A percentile compares a stretch with the other conserved stretches of the same genome.
Conservation (phyloP, 768 basidiomycete species). For the Tephrocybe sp. region DNA sequence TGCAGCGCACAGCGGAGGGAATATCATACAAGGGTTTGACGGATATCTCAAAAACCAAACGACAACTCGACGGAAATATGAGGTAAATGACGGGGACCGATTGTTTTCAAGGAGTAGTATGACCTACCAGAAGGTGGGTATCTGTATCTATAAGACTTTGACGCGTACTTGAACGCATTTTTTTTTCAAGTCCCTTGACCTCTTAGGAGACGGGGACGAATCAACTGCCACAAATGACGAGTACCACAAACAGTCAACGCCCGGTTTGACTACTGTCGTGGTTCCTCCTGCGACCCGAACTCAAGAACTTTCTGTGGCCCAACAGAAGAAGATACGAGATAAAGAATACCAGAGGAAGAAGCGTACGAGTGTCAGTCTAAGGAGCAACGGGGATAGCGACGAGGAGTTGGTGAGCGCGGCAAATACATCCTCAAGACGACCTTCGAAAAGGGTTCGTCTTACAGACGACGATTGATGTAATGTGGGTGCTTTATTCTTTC, state of each 20-base stretch:
- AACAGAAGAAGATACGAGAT: slow-evolving; percentile 76
- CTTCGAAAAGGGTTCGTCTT: slow-evolving; percentile 66
- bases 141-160: not conserved
- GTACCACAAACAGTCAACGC: slow-evolving; percentile 61
- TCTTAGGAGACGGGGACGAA: slow-evolving; percentile 70
- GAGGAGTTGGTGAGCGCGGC: slow-evolving; percentile 56
- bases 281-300: slow-evolving; percentile 69
- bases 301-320: slow-evolving; percentile 67
- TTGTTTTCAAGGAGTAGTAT: slow-evolving; percentile 81
- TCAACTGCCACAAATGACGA: slow-evolving; percentile 55
- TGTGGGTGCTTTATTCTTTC: slow-evolving; percentile 2
- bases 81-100: slow-evolving; percentile 74
- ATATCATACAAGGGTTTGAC: slow-evolving; percentile 87
- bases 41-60: slow-evolving; percentile 80
- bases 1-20: slow-evolving; percentile 72
- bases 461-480: slow-evolving; percentile 58
- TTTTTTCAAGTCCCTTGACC: slow-evolving; percentile 63
- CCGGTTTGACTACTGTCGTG: slow-evolving; percentile 73
- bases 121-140: slow-evolving; percentile 67
- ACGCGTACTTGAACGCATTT: slow-evolving; percentile 1
- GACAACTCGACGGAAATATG: slow-evolving; percentile 64
- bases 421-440: slow-evolving; percentile 50
- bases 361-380: slow-evolving; percentile 58
- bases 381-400: slow-evolving; percentile 72
- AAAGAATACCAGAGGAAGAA: slow-evolving; percentile 80